Conservation (phyloP, 2,329 filamentous ascomycete genomes). For the Botryosphaeria dothidea region DNA sequence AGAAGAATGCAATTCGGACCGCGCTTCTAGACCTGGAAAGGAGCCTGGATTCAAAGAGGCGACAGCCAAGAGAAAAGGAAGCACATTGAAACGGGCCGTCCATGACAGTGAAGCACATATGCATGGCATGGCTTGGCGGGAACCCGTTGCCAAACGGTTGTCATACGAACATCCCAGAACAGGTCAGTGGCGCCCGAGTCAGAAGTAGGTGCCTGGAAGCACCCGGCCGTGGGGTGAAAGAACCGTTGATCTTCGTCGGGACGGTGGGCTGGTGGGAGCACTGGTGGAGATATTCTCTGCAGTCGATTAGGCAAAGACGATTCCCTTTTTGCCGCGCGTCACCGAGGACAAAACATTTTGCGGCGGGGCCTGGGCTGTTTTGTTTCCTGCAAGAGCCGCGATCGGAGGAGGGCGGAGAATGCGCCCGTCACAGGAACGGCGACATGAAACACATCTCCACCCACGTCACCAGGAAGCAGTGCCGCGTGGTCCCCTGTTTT, state of each 20-base stretch:
- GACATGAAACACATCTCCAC: constrained; percentile 5
- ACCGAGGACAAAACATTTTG: not conserved
- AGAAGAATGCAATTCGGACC: constrained; percentile 3
- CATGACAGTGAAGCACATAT: not conserved
- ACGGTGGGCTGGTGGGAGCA: not conserved
- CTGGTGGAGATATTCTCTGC: constrained; percentile 17
- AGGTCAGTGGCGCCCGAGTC: too few species aligned
- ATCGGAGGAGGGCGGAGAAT: not conserved
- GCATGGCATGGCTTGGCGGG: constrained; percentile 1
- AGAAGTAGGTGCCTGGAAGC: too few species aligned
- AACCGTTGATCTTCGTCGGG: too few species aligned
- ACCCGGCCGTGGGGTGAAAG: too few species aligned
- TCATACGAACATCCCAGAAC: too few species aligned
- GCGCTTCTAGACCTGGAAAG: not conserved
- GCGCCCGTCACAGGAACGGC: not conserved
- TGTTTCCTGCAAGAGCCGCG: not conserved
- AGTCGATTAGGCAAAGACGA: too few species aligned
- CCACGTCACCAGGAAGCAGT: not conserved
- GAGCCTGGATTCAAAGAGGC: not conserved
- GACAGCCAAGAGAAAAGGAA: not conserved
- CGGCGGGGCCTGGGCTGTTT: not conserved
- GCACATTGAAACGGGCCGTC: not conserved
- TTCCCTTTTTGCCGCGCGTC: not conserved
- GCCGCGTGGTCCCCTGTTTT: not conserved
- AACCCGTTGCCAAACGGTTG: too few species aligned